Conservation (phyloP, 306 rosid genomes). For the Cucurbita pepo region DNA sequence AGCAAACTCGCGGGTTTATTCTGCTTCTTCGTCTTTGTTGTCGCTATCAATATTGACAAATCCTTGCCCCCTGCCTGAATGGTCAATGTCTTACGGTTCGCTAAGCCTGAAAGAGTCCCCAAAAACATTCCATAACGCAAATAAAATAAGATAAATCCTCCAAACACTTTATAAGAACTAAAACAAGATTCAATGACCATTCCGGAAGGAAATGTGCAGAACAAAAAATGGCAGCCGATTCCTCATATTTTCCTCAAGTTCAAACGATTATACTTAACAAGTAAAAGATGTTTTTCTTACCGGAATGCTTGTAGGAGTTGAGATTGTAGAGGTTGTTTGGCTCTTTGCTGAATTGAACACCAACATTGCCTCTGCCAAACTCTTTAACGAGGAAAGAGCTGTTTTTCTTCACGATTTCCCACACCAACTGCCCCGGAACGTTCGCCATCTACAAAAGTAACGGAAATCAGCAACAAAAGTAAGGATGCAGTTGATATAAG, state of each 20-base stretch:
- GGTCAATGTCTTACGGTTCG: constrained; percentile 66
- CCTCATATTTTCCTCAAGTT: neutral
- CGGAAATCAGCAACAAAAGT: neutral
- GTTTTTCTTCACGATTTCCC: constrained; percentile 84
- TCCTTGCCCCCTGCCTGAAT: constrained; percentile 48
- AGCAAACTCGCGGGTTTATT: constrained; percentile 45
- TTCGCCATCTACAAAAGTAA: constrained; percentile 30
- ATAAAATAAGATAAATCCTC: neutral
- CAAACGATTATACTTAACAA: neutral
- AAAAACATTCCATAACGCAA: neutral
- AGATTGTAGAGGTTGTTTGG: constrained; percentile 69
- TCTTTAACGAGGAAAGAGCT: constrained; percentile 59
- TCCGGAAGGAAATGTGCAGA: too few relatives aligned
- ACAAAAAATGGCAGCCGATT: neutral
- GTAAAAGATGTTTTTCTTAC: constrained; percentile 12
- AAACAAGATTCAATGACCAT: neutral
- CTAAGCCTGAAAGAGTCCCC: constrained; percentile 32
- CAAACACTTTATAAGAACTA: neutral
- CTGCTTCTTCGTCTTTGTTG: constrained; percentile 64
- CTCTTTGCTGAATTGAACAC: constrained; percentile 69
- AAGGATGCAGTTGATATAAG: neutral
- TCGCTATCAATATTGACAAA: constrained; percentile 51
- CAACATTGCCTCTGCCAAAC: constrained; percentile 62
- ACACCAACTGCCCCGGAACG: constrained; percentile 57
- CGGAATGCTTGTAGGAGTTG: constrained; percentile 62